A percentile compares a stretch with the other conserved stretches of the same genome.
phyloP scores from a whole-genome alignment of 371 early-diverging fungal species.

The Actinomortierella ambigua region DNA sequence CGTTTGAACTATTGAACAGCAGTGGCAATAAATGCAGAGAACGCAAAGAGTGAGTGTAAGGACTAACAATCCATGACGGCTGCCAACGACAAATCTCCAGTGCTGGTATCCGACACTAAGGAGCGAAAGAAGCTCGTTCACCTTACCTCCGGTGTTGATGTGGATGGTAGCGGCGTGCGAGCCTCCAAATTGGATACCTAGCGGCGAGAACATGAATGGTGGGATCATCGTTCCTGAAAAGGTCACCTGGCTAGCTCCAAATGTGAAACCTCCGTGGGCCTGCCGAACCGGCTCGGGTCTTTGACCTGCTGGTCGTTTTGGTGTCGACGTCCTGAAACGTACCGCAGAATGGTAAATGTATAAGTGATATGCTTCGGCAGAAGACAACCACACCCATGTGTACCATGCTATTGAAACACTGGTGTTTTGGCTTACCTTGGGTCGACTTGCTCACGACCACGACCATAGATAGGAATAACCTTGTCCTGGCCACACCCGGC shows the following conservation, averaged over 20 bases:
- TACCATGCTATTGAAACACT: not conserved
- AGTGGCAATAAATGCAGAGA: conserved; percentile 10
- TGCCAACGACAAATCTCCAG: too few relatives aligned
- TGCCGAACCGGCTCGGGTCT: conserved; percentile 66
- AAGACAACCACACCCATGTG: not conserved
- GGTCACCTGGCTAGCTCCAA: conserved; percentile 57
- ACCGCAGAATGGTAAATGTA: not conserved
- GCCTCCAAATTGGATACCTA: conserved; percentile 69
- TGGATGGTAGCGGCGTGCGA: conserved; percentile 31
- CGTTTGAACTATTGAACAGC: conserved; percentile 14
- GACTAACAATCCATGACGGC: too few relatives aligned
- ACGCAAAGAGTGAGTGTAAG: conserved; percentile 1
- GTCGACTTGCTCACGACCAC: conserved; percentile 74
- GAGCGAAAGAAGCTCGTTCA: not conserved
- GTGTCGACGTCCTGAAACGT: conserved; percentile 50
- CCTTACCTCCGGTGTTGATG: conserved; percentile 27
- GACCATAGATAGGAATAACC: conserved; percentile 82
- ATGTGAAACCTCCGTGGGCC: conserved; percentile 50
- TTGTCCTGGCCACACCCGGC: conserved; percentile 79
- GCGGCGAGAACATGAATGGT: conserved; percentile 57
- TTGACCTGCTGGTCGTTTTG: conserved; percentile 73
- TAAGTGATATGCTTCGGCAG: not conserved
- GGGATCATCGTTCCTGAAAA: conserved; percentile 55
- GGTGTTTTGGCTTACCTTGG: conserved; percentile 71
- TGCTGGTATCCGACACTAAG: too few relatives aligned